phyloP scores from a whole-genome alignment of 768 basidiomycete species.

The Naganishia vaughanmartiniae region DNA sequence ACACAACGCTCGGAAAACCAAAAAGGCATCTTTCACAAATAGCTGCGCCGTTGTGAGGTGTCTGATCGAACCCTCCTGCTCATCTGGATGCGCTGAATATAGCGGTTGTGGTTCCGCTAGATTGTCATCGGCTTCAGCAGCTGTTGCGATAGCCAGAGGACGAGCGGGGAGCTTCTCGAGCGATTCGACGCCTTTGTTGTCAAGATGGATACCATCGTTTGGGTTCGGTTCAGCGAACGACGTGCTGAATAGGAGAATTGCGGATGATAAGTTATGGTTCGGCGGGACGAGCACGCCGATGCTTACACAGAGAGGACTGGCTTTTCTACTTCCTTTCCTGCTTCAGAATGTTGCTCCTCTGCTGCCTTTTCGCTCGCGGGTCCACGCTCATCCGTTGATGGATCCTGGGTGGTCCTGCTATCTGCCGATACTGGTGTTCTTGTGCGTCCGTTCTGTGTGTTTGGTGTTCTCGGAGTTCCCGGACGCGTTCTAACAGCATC shows the following conservation, averaged over 20 bases:
- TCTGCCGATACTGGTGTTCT: slow-evolving; percentile 5
- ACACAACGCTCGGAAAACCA: slow-evolving; percentile 94
- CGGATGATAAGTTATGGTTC: background rate
- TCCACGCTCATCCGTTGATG: background rate
- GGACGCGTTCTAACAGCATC: slow-evolving; percentile 14
- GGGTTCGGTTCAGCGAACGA: slow-evolving; percentile 51
- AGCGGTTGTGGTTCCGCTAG: slow-evolving; percentile 46
- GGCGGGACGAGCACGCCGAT: background rate
- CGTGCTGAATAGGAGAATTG: slow-evolving; percentile 32
- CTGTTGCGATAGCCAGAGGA: slow-evolving; percentile 9
- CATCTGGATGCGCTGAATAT: slow-evolving; percentile 52
- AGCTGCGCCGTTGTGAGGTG: slow-evolving; percentile 76
- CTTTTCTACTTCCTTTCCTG: slow-evolving; percentile 25
- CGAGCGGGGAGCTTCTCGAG: slow-evolving; percentile 8
- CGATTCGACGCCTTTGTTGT: slow-evolving; percentile 29
- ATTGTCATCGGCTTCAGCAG: background rate
- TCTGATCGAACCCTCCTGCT: slow-evolving; percentile 47
- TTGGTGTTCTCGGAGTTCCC: slow-evolving; percentile 1
- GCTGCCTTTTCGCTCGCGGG: background rate
- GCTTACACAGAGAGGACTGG: slow-evolving; percentile 32
- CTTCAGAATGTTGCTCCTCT: slow-evolving; percentile 12
- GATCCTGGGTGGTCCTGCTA: background rate
- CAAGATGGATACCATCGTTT: slow-evolving; percentile 47
- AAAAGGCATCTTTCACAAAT: slow-evolving; percentile 94
- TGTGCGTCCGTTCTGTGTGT: slow-evolving; percentile 11